Evolutionary conservation across 2,329 filamentous ascomycete genomes (phyloP).

Genomic region (Sporothrix variecibatus): DNA sequence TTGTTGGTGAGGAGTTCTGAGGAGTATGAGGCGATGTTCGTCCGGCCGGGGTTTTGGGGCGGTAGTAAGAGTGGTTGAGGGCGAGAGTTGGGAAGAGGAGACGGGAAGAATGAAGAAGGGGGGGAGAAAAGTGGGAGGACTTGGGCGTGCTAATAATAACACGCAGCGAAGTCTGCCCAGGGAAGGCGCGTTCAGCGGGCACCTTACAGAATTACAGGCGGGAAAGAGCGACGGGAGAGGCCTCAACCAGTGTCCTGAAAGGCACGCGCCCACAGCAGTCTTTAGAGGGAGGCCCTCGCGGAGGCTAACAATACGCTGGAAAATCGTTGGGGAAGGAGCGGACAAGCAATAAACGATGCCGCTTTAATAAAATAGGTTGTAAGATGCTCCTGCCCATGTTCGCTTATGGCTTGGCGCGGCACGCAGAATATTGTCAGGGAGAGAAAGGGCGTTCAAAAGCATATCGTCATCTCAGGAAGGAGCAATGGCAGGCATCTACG

Average conservation of each 20-base stretch:
- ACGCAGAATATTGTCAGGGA: not conserved
- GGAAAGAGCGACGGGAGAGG: not conserved
- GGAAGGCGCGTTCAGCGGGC: constrained; percentile 11
- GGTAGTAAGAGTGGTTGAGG: constrained; percentile 2
- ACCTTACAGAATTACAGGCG: not conserved
- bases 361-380: constrained; percentile 6
- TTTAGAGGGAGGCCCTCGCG: constrained; percentile 6
- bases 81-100: constrained; percentile 5
- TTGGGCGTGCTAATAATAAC: constrained; percentile 18
- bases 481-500: not conserved
- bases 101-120: not conserved
- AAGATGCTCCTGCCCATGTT: not conserved
- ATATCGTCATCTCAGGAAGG: not conserved
- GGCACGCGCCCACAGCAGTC: not conserved
- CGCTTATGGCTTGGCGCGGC: constrained; percentile 10
- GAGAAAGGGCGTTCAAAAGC: not conserved
- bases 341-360: not conserved
- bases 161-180: not conserved
- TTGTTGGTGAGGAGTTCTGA: not conserved
- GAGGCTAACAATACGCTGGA: not conserved
- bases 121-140: constrained; percentile 7
- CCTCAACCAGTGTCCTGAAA: not conserved
- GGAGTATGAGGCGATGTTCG: constrained; percentile 7
- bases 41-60: not conserved
- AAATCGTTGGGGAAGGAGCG: constrained; percentile 15